Conservation (phyloP, 1,284 basidiomycete species). For the Wolfiporia cocos region DNA sequence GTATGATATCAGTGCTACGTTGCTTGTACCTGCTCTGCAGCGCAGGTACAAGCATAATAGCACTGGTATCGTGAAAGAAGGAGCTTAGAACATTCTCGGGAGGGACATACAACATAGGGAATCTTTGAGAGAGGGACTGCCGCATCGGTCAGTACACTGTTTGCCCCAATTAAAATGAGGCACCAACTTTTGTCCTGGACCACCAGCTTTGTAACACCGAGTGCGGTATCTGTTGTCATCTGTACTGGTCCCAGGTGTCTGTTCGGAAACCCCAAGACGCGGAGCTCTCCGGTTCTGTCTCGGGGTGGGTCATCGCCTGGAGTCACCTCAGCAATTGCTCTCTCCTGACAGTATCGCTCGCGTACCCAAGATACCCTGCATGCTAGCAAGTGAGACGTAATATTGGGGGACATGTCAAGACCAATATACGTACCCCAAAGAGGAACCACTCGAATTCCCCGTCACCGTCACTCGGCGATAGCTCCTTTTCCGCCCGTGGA, state of each 20-base stretch:
- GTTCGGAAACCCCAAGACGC: constrained; percentile 80
- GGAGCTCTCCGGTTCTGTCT: constrained; percentile 83
- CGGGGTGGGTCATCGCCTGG: constrained; percentile 88
- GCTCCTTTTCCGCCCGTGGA: constrained; percentile 67
- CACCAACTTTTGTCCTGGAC: constrained; percentile 66
- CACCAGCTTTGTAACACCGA: constrained; percentile 88
- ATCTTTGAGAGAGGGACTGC: constrained; percentile 66
- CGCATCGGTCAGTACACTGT: constrained; percentile 2
- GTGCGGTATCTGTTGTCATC: constrained; percentile 98
- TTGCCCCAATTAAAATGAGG: neutral
- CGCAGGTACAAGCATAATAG: too few species aligned
- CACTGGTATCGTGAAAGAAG: too few species aligned
- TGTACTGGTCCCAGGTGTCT: constrained; percentile 83
- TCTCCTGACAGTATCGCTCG: neutral
- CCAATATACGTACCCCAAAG: constrained; percentile 60
- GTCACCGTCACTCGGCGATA: constrained; percentile 73
- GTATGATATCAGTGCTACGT: too few species aligned
- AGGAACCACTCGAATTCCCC: constrained; percentile 78
- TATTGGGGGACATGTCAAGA: too few species aligned
- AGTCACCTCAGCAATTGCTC: neutral
- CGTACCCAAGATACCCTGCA: constrained; percentile 58
- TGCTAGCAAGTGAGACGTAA: too few species aligned
- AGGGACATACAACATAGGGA: constrained; percentile 53
- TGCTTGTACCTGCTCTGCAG: too few species aligned
- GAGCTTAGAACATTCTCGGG: too few species aligned